Base-by-base conservation (phyloP, 108 stramenopile species). In the Nitzschia inconspicua region DNA sequence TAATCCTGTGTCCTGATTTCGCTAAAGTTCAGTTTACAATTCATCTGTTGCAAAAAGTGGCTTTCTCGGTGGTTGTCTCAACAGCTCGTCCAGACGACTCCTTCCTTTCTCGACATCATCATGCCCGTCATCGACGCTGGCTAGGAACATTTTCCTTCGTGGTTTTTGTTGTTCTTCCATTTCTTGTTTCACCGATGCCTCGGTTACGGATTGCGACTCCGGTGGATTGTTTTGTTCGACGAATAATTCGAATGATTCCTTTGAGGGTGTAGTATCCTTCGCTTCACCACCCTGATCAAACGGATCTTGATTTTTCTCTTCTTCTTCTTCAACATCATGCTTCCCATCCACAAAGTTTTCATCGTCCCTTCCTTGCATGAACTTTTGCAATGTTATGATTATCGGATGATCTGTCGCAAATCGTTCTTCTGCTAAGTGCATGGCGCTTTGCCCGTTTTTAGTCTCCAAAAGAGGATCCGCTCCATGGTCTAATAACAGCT, bases 41-140 rank as follows among this genome's bases (percentile, higher is more conserved):
- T n/a, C n/a, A n/a, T n/a, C n/a, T n/a, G n/a, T n/a, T n/a, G n/a
- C n/a, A n/a, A n/a, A n/a, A n/a, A n/a, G n/a, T n/a, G n/a, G n/a
- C n/a, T n/a, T n/a, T n/a, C n/a, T n/a, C n/a, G n/a, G n/a, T 29
- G 76, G 83, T 30, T 73, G 46, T 70, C 75, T 78, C 20, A 36
- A 61, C 25, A 37, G 29, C 34, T 16, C 39, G 34, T 67, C 69
- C 29, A 75, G 80, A 11, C 26, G 43, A 41, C 23, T 73, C 39
- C 41, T 65, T 59, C 32, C 57, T n/a, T 39, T 8, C 48, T 19
- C 36, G 34, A 13, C 50, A 23, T 52, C 25, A 32, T 46, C 43
- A 51, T 24, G 44, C 52, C 43, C 2, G 51, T 42, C 4, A 54
- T 0, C 22, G 9, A 20, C 10, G 0, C 18, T 18, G 16, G 19